phyloP scores from a whole-genome alignment of 1,284 basidiomycete species.

The Cutaneotrichosporon daszewskae region DNA sequence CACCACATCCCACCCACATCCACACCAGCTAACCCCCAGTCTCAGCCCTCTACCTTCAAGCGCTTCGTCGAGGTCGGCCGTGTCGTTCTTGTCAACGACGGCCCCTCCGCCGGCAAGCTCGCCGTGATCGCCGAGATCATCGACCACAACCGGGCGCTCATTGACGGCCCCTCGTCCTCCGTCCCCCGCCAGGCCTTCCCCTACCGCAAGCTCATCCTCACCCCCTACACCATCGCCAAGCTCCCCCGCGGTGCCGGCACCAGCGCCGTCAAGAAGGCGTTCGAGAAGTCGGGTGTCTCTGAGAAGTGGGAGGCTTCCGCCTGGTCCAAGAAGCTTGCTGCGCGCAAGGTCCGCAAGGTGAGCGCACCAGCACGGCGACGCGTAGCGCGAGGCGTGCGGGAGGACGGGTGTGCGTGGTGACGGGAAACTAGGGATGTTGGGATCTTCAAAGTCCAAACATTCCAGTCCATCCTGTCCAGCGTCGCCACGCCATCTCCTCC shows the following conservation, averaged over 20 bases:
- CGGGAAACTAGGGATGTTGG: too few species aligned
- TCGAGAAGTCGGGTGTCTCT: constrained; percentile 59
- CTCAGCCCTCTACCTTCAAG: constrained; percentile 75
- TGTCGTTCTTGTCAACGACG: constrained; percentile 93
- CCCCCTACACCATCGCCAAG: constrained; percentile 73
- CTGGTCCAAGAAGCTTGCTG: constrained; percentile 88
- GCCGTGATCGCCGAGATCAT: constrained; percentile 97
- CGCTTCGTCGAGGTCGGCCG: constrained; percentile 98
- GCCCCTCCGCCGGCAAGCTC: constrained; percentile 79
- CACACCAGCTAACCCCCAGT: constrained; percentile 10
- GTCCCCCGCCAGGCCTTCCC: constrained; percentile 88
- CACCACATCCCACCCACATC: not conserved
- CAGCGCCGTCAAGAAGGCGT: constrained; percentile 74
- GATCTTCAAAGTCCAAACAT: too few species aligned
- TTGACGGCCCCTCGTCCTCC: constrained; percentile 85
- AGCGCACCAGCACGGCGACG: constrained; percentile 5
- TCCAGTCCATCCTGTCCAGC: not conserved
- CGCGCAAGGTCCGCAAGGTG: constrained; percentile 67
- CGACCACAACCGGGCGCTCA: constrained; percentile 96
- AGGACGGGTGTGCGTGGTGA: too few species aligned
- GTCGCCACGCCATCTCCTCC: too few species aligned
- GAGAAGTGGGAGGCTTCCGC: constrained; percentile 65
- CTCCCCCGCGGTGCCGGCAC: constrained; percentile 84
- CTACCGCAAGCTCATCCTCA: constrained; percentile 90
- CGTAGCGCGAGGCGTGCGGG: not conserved